Conservation (phyloP, 2,329 filamentous ascomycete genomes). For the Ceratocystis diversiconidia region DNA sequence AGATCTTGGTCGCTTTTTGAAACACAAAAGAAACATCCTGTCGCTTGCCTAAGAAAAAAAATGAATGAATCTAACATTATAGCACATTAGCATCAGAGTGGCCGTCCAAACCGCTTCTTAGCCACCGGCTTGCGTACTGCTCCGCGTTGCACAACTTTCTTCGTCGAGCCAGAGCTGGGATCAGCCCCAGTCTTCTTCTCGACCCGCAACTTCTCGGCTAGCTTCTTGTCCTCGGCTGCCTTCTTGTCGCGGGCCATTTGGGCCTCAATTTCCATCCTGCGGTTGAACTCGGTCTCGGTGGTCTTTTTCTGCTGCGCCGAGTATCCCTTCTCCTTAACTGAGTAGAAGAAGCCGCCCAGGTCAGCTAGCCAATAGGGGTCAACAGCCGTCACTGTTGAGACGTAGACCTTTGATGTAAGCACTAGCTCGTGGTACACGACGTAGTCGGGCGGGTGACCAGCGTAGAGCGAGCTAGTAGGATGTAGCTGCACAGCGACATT, state of each 20-base stretch:
- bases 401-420: constrained; percentile 92
- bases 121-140: constrained; percentile 39
- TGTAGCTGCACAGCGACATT: constrained; percentile 90
- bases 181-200: constrained; percentile 27
- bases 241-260: constrained; percentile 81
- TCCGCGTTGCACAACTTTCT: constrained; percentile 48
- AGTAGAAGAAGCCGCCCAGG: constrained; percentile 92
- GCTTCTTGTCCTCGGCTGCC: constrained; percentile 43
- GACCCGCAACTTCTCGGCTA: constrained; percentile 38
- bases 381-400: constrained; percentile 90
- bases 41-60: neutral
- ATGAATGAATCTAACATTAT: too few relatives aligned
- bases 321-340: constrained; percentile 93
- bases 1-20: neutral
- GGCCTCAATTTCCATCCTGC: constrained; percentile 81
- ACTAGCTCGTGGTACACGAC: constrained; percentile 97
- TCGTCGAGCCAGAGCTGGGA: constrained; percentile 25
- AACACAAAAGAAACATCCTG: neutral
- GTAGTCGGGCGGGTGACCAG: constrained; percentile 90
- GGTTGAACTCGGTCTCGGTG: constrained; percentile 82
- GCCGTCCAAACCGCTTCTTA: constrained; percentile 19
- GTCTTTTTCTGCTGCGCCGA: constrained; percentile 73
- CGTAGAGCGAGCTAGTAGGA: constrained; percentile 85
- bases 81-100: constrained; percentile 9
- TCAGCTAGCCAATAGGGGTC: constrained; percentile 97